Percentiles rank a stretch among this genome's conserved stretches.
phyloP scores from a whole-genome alignment of 1,284 basidiomycete species.

The Tilletia caries region DNA sequence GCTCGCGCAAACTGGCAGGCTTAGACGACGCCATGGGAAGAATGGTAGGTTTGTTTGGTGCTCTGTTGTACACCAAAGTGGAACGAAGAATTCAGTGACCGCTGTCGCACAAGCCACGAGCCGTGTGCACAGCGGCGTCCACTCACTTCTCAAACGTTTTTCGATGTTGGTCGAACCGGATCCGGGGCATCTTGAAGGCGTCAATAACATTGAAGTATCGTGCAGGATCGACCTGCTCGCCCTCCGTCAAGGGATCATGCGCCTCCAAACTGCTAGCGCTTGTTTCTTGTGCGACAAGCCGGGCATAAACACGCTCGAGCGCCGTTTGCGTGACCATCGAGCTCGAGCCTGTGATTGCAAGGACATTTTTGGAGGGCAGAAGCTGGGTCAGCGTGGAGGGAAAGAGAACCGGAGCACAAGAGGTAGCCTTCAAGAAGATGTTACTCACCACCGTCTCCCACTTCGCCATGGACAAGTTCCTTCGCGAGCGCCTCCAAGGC shows the following conservation, averaged over 20 bases:
- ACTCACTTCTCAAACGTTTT: slow-evolving; percentile 76
- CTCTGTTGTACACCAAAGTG: slow-evolving; percentile 6
- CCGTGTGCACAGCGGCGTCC: too few species aligned
- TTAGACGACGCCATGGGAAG: slow-evolving; percentile 33
- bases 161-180: slow-evolving; percentile 80
- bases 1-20: slow-evolving; percentile 33
- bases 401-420: too few species aligned
- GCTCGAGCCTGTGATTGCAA: slow-evolving; percentile 6
- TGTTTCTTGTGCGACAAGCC: slow-evolving; percentile 42
- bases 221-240: slow-evolving; percentile 73
- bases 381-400: too few species aligned
- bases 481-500: slow-evolving; percentile 49
- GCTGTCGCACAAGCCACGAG: too few species aligned
- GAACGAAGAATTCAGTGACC: neutral
- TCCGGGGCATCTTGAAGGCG: slow-evolving; percentile 88
- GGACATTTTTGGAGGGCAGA: neutral
- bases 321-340: slow-evolving; percentile 41
- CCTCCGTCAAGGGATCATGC: slow-evolving; percentile 29
- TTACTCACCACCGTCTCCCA: slow-evolving; percentile 3
- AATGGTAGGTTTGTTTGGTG: slow-evolving; percentile 20
- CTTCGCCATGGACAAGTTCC: slow-evolving; percentile 36
- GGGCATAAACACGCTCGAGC: slow-evolving; percentile 44
- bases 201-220: slow-evolving; percentile 79
- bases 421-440: too few species aligned
- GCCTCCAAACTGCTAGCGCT: slow-evolving; percentile 20